A percentile compares a stretch with the other conserved stretches of the same genome.
Conservation (phyloP, 208 protist species). For the Acanthamoeba healyi region DNA sequence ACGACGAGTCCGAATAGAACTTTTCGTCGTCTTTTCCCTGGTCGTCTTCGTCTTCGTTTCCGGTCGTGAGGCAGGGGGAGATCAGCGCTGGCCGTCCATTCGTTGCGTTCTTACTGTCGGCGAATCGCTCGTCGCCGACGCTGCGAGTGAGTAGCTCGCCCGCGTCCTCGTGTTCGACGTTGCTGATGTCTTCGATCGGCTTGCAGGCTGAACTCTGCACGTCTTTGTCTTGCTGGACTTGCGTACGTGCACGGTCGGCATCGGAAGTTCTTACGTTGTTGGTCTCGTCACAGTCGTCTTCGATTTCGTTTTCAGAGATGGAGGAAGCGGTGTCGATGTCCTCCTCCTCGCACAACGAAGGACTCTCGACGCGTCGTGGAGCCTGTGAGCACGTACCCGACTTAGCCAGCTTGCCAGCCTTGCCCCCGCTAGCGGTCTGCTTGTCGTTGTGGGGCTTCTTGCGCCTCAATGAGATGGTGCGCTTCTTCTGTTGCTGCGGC, state of each 20-base stretch:
- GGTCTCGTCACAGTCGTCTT: not conserved
- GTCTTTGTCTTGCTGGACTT: too few relatives aligned
- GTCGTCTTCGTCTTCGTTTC: not conserved
- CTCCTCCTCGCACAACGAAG: conserved; percentile 29
- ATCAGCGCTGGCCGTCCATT: too few relatives aligned
- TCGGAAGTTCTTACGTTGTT: too few relatives aligned
- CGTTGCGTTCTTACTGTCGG: too few relatives aligned
- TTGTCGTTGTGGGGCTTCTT: not conserved
- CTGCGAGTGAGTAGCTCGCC: too few relatives aligned
- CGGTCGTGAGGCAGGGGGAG: too few relatives aligned
- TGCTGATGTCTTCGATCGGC: not conserved
- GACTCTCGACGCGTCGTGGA: not conserved
- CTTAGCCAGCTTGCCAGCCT: not conserved
- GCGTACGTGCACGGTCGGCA: too few relatives aligned
- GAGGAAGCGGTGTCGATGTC: conserved; percentile 46
- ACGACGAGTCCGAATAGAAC: conserved; percentile 54
- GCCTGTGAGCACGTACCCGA: not conserved
- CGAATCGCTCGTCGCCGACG: too few relatives aligned
- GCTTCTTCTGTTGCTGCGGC: not conserved
- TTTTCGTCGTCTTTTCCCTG: not conserved
- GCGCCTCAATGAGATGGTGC: not conserved
- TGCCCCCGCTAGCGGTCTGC: not conserved
- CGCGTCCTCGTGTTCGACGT: not conserved
- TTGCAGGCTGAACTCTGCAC: too few relatives aligned
- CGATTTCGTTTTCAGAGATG: not conserved